Conservation (phyloP, 2,329 filamentous ascomycete genomes). For the Lachnellula willkommii region DNA sequence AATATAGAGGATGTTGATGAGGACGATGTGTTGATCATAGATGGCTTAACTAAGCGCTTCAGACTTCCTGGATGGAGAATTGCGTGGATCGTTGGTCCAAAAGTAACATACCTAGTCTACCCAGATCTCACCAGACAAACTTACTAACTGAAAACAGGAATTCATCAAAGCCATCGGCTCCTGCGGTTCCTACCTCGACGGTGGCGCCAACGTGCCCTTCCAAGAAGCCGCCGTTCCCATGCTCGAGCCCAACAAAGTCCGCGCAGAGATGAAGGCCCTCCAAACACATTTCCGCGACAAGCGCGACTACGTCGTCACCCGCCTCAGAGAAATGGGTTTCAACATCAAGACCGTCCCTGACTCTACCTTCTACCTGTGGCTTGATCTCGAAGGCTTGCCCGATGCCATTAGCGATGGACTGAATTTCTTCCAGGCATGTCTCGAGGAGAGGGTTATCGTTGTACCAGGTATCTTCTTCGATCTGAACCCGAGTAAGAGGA, state of each 20-base stretch:
- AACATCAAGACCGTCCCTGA: conserved; percentile 77
- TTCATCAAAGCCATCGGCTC: conserved; percentile 91
- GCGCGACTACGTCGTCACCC: conserved; percentile 81
- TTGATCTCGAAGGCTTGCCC: conserved; percentile 64
- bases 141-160: conserved; percentile 43
- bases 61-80: conserved; percentile 94
- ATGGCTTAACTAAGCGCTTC: conserved; percentile 95
- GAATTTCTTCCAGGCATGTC: conserved; percentile 93
- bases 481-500: conserved; percentile 79
- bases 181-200: conserved; percentile 90
- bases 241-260: conserved; percentile 80
- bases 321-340: conserved; percentile 83
- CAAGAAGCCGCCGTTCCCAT: conserved; percentile 89
- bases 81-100: conserved; percentile 91
- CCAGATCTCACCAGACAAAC: background rate
- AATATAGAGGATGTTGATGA: conserved; percentile 87
- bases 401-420: conserved; percentile 83
- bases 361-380: conserved; percentile 90
- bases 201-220: conserved; percentile 90
- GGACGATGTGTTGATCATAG: conserved; percentile 89
- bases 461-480: conserved; percentile 98
- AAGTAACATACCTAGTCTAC: conserved; percentile 34
- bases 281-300: conserved; percentile 87
- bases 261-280: conserved; percentile 80
- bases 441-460: conserved; percentile 92